Evolutionary conservation across 371 early-diverging fungal species (phyloP).

Genomic region (Mucor circinelloides): DNA sequence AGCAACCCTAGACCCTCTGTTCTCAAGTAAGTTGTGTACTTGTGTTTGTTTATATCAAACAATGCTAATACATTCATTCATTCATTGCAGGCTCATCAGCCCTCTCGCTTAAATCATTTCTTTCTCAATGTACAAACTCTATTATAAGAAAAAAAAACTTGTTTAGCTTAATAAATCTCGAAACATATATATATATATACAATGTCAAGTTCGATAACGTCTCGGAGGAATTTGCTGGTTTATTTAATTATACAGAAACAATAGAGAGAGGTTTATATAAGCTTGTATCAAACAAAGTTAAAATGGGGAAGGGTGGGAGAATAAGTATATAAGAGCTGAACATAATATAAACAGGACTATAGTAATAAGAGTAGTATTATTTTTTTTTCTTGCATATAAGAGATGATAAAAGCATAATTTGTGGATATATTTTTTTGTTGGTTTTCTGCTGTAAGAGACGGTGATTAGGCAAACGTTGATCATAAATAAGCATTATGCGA

Average conservation of each 20-base stretch:
- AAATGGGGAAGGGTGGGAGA: neutral
- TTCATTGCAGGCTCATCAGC: slow-evolving; percentile 40
- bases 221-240: neutral
- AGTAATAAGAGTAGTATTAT: too few relatives aligned
- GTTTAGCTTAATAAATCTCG: neutral
- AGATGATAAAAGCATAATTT: neutral
- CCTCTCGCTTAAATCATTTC: slow-evolving; percentile 45
- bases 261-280: neutral
- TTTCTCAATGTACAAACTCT: neutral
- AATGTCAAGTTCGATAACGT: neutral
- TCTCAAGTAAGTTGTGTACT: slow-evolving; percentile 37
- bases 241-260: neutral
- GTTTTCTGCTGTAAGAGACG: neutral
- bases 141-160: neutral
- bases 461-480: neutral
- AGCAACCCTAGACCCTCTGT: slow-evolving; percentile 67
- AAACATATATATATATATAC: neutral
- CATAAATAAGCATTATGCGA: slow-evolving; percentile 10
- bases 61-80: neutral
- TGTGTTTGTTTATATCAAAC: neutral
- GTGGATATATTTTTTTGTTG: neutral
- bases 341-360: neutral
- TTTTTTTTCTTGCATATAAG: slow-evolving; percentile 2
- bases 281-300: slow-evolving; percentile 3
- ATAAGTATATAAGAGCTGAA: neutral